Evolutionary conservation across 176 grass and related monocot genomes (phyloP).

Genomic region (Themeda triandra): DNA sequence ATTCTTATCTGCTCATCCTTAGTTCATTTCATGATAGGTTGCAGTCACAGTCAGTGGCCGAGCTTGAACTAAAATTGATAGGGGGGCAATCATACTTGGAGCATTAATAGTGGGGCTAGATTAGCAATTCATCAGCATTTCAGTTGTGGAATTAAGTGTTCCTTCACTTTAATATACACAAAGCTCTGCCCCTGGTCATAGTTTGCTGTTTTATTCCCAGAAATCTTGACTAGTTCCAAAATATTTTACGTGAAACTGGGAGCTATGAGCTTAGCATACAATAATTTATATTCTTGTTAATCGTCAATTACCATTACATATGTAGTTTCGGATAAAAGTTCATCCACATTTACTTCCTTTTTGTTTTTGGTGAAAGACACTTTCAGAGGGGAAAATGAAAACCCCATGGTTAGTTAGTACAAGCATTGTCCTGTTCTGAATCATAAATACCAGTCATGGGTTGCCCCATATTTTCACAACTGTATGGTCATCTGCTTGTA

Average conservation of each 20-base stretch:
- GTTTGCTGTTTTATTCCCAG: not conserved
- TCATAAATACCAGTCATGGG: not conserved
- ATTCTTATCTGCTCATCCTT: not conserved
- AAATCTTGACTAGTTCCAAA: not conserved
- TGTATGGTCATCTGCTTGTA: not conserved
- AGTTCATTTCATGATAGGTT: slow-evolving; percentile 9
- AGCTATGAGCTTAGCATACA: not conserved
- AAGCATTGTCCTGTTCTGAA: not conserved
- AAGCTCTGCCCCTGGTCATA: not conserved
- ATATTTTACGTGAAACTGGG: not conserved
- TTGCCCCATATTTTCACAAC: not conserved
- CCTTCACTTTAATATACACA: too few species aligned
- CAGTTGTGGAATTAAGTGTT: too few species aligned
- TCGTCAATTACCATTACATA: not conserved
- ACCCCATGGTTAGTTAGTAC: not conserved
- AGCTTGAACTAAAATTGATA: too few species aligned
- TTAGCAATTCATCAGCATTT: too few species aligned
- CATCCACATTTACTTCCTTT: not conserved
- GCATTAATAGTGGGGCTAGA: too few species aligned
- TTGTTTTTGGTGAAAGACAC: not conserved
- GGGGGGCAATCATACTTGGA: too few species aligned
- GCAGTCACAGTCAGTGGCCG: not conserved
- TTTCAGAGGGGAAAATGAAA: not conserved
- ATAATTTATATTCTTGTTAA: not conserved
- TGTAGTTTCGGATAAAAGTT: not conserved